Evolutionary conservation across 148 eudicot genomes (phyloP).

Genomic region (Camellia lanceoleosa): DNA sequence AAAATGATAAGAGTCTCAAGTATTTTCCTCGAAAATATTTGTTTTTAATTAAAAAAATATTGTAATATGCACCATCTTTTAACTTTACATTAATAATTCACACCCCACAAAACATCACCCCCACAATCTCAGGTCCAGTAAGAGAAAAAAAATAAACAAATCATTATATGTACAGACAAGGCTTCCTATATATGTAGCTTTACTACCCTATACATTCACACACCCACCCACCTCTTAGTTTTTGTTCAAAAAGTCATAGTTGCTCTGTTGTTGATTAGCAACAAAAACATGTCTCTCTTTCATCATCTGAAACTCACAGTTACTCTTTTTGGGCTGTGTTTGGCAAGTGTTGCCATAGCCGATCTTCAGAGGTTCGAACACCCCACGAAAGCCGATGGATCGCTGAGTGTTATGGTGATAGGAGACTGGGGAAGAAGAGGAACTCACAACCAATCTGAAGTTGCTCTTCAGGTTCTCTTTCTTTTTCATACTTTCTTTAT

Average conservation of each 20-base stretch:
- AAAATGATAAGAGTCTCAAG: no score
- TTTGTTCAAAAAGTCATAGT: background rate
- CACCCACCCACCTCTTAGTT: background rate
- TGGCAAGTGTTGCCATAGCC: conserved; percentile 8
- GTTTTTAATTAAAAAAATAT: no score
- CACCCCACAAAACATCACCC: no score
- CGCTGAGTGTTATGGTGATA: conserved; percentile 54
- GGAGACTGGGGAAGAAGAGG: conserved; percentile 94
- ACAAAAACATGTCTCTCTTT: background rate
- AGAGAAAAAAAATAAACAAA: no score
- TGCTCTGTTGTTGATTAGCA: background rate
- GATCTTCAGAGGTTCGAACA: conserved; percentile 46
- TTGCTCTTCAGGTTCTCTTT: conserved; percentile 56
- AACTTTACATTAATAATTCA: no score
- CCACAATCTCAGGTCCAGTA: no score
- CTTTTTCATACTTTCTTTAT: background rate
- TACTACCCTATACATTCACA: no score
- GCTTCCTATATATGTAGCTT: no score
- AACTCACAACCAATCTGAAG: conserved; percentile 56
- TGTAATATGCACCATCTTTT: no score
- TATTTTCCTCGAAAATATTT: no score
- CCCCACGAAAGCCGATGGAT: conserved; percentile 44
- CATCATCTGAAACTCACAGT: background rate
- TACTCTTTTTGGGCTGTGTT: background rate
- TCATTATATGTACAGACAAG: no score